phyloP scores from a whole-genome alignment of 2,329 filamentous ascomycete genomes.

The Colletotrichum magnum region DNA sequence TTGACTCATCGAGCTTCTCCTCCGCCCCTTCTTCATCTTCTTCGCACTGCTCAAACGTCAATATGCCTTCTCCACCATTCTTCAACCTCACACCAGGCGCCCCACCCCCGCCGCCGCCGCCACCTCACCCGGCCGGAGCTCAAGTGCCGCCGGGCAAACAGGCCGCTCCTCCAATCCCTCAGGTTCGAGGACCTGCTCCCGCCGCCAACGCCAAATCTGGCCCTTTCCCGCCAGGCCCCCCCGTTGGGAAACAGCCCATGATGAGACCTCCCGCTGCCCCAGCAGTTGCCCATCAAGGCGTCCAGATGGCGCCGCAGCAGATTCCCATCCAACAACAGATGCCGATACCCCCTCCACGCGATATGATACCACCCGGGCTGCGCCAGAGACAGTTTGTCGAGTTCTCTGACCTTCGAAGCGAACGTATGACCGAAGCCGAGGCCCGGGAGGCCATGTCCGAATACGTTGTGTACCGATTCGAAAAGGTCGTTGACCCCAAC shows the following conservation, averaged over 20 bases:
- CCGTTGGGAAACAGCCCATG: neutral
- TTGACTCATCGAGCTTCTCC: slow-evolving; percentile 9
- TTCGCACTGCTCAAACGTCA: slow-evolving; percentile 4
- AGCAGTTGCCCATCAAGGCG: neutral
- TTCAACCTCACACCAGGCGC: slow-evolving; percentile 11
- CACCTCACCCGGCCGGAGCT: slow-evolving; percentile 14
- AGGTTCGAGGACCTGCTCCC: neutral
- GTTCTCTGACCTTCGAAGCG: slow-evolving; percentile 54
- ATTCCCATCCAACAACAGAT: slow-evolving; percentile 7
- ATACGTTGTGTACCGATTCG: slow-evolving; percentile 58
- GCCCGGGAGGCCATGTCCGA: slow-evolving; percentile 56
- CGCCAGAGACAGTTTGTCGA: slow-evolving; percentile 41
- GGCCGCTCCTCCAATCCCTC: slow-evolving; percentile 18
- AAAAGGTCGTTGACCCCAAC: slow-evolving; percentile 53
- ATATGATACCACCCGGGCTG: slow-evolving; percentile 38
- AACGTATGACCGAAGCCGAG: slow-evolving; percentile 54
- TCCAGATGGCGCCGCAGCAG: slow-evolving; percentile 7
- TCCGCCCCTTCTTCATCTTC: neutral
- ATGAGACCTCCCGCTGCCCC: slow-evolving; percentile 1
- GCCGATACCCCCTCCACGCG: slow-evolving; percentile 22
- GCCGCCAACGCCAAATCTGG: neutral
- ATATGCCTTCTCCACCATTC: slow-evolving; percentile 29
- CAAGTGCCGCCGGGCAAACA: neutral
- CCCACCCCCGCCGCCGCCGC: slow-evolving; percentile 3
- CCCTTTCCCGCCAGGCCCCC: slow-evolving; percentile 4